These are phyloP conservation scores for Nepenthes mirabilis DNA, from an alignment of 148 eudicot species.

Conservation along the genomic window DNA sequence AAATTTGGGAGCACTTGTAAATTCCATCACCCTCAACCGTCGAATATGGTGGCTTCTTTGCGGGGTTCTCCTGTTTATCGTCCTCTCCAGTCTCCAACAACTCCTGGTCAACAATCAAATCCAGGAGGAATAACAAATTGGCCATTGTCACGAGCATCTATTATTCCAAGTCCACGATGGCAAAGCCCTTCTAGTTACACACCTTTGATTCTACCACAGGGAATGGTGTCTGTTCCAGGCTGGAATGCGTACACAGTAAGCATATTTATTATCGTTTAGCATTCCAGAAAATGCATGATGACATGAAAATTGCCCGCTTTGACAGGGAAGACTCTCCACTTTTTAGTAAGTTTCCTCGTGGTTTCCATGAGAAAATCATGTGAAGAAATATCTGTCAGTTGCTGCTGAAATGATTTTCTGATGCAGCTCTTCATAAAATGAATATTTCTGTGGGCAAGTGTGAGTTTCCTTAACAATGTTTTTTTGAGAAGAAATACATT, in stretches of 20 bases:
- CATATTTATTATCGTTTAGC: constrained; percentile 6
- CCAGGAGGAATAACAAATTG: constrained; percentile 55
- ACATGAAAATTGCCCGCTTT: not conserved
- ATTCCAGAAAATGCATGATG: not conserved
- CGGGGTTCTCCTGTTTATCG: constrained; percentile 88
- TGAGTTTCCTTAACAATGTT: too few species aligned
- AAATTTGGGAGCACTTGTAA: constrained; percentile 92
- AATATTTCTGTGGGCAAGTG: not conserved
- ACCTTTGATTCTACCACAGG: constrained; percentile 69
- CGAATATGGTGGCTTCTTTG: constrained; percentile 54
- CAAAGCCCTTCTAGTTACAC: constrained; percentile 83
- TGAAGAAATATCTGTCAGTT: too few species aligned
- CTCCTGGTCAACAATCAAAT: constrained; percentile 72
- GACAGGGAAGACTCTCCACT: too few species aligned
- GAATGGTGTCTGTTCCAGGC: constrained; percentile 75
- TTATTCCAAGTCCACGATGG: constrained; percentile 77
- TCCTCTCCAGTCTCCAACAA: constrained; percentile 66
- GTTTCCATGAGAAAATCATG: too few species aligned
- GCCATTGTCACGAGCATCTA: constrained; percentile 71
- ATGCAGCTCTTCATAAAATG: not conserved
- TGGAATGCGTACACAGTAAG: constrained; percentile 90
- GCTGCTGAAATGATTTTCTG: too few species aligned
- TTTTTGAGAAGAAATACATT: not conserved
- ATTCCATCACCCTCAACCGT: constrained; percentile 95
- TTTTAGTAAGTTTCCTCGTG: too few species aligned